Percentiles rank a stretch among this genome's conserved stretches.
Evolutionary conservation across 2,329 filamentous ascomycete genomes (phyloP).

Genomic region (Fusarium avenaceum): DNA sequence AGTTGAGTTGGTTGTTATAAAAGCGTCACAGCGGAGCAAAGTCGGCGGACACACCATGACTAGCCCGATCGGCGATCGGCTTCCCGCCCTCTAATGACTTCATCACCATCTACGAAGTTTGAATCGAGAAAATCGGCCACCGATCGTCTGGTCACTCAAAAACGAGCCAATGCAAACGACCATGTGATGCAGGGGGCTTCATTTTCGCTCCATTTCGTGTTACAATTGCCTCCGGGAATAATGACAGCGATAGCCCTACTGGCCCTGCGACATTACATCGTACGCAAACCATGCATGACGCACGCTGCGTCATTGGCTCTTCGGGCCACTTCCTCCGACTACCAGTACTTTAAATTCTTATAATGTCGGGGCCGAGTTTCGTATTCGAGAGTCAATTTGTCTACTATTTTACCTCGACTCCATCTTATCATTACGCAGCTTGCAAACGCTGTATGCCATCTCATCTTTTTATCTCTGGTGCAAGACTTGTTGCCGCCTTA

Average conservation of each 20-base stretch:
- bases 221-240: constrained; percentile 28
- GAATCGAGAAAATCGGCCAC: constrained; percentile 41
- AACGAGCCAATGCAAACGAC: constrained; percentile 11
- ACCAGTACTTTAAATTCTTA: constrained; percentile 22
- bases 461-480: constrained; percentile 18
- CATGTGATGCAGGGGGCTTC: constrained; percentile 23
- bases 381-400: neutral
- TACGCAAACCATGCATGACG: constrained; percentile 47
- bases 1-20: neutral
- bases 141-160: constrained; percentile 29
- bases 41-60: constrained; percentile 26
- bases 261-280: constrained; percentile 21
- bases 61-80: constrained; percentile 41
- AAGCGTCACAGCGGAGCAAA: constrained; percentile 39
- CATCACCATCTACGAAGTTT: constrained; percentile 34
- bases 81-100: constrained; percentile 42
- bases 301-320: constrained; percentile 44
- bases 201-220: constrained; percentile 10
- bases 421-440: too few species aligned
- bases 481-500: constrained; percentile 11
- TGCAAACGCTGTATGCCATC: constrained; percentile 9
- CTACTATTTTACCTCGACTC: neutral
- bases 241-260: constrained; percentile 30
- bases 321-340: constrained; percentile 44
- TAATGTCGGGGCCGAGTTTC: constrained; percentile 5